Evolutionary conservation across 306 rosid genomes (phyloP), one percentile per base, ranked within the genome.

Genomic region (Inga oerstediana): DNA sequence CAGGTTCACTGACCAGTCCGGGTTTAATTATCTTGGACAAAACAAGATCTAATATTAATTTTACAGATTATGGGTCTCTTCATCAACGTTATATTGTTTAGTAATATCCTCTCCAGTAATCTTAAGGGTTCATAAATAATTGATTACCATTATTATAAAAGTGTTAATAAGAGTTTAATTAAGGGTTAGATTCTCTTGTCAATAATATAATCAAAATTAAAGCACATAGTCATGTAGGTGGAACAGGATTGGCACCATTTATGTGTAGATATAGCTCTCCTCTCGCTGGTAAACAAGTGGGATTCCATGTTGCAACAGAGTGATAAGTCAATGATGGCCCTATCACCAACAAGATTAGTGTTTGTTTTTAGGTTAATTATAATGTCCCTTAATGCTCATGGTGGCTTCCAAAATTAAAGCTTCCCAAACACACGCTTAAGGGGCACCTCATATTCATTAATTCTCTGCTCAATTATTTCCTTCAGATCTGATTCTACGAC

Each of bases 271-370:
- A 84, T 69, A 64, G 20, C 41, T 70, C 49, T 66, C 72, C 35
- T 70, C 49, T 59, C 61, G 49, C 44, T 20, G 11, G 64, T 79
- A 79, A 81, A 76, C 88, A 88, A 88, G 86, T 92, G 86, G 87
- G 88, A 76, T 66, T 79, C 84, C 96, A 92, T 83, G 80, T 80
- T 84, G 79, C 76, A 65, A 39, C 45, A 58, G 59, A 76, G 71
- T 76, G 75, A 90, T 91, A 89, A 83, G 92, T 85, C 84, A 77
- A 54, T 84, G 64, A 51, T 17, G 85, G 73, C 19, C 88, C 83
- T 82, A 87, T 74, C 64, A 65, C 39, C 52, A n/a, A 71, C 37
- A 75, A 82, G 80, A 80, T 65, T 83, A 86, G 88, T 89, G 88
- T 79, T 74, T 80, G 39, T 78, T 67, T 67, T 86, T 77, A 84